Evolutionary conservation across 2,329 filamentous ascomycete genomes (phyloP).

Genomic region (Alternaria sp.): DNA sequence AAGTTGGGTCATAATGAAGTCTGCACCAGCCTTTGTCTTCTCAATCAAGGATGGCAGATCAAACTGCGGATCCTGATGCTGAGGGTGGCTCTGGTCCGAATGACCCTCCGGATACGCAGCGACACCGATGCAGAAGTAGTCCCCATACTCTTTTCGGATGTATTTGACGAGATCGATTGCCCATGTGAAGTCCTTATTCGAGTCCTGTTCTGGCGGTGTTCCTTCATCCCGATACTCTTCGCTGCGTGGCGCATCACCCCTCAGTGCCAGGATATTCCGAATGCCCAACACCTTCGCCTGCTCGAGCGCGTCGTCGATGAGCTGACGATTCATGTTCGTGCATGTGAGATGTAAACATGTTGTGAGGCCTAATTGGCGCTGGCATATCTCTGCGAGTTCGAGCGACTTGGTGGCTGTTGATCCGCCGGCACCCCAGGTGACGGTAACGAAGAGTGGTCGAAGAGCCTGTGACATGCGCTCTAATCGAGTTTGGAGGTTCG

Average conservation of each 20-base stretch:
- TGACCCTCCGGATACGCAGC: conserved; percentile 96
- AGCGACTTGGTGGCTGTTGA: conserved; percentile 91
- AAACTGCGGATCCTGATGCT: conserved; percentile 69
- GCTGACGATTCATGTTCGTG: conserved; percentile 90
- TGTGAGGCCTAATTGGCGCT: conserved; percentile 88
- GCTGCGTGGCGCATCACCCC: conserved; percentile 88
- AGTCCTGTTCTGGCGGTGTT: conserved; percentile 67
- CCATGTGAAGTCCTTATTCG: conserved; percentile 83
- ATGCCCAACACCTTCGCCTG: conserved; percentile 91
- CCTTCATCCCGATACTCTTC: conserved; percentile 82
- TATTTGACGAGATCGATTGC: conserved; percentile 90
- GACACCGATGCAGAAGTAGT: conserved; percentile 96
- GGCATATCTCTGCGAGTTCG: conserved; percentile 93
- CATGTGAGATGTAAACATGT: conserved; percentile 97
- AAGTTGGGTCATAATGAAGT: conserved; percentile 98
- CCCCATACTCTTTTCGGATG: conserved; percentile 83
- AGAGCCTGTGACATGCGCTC: conserved; percentile 94
- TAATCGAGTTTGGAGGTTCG: conserved; percentile 90
- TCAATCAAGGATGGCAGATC: conserved; percentile 91
- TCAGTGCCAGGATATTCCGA: conserved; percentile 89
- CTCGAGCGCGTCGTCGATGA: conserved; percentile 89
- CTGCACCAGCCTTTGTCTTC: conserved; percentile 89
- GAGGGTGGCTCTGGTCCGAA: conserved; percentile 87
- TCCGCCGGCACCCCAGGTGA: conserved; percentile 97
- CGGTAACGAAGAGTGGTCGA: conserved; percentile 92